These are phyloP conservation scores for Hymenoscyphus salicellus DNA, from an alignment of 2,329 filamentous ascomycete species.

Conservation along the genomic window DNA sequence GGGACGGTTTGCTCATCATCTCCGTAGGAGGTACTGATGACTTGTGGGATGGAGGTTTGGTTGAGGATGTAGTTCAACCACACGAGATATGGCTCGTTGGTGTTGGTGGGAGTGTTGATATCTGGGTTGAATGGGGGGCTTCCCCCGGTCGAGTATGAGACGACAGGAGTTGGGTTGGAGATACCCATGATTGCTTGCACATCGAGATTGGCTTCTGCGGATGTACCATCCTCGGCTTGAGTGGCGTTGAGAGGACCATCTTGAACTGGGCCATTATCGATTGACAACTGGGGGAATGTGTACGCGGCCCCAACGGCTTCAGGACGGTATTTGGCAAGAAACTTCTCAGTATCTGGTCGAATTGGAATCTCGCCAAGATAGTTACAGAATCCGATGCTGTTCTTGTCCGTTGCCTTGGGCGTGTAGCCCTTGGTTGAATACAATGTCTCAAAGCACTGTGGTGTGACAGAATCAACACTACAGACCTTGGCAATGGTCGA, in stretches of 20 bases:
- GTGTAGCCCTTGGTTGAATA: constrained; percentile 27
- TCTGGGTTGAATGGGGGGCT: constrained; percentile 52
- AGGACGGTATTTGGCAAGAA: constrained; percentile 22
- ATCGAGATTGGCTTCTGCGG: constrained; percentile 54
- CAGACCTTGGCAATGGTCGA: constrained; percentile 50
- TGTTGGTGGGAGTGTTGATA: constrained; percentile 23
- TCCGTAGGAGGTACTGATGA: constrained; percentile 57
- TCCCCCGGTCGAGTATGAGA: constrained; percentile 54
- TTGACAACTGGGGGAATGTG: constrained; percentile 4
- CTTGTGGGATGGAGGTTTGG: constrained; percentile 53
- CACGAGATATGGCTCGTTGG: constrained; percentile 55
- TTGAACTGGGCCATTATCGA: constrained; percentile 14
- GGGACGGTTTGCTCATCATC: constrained; percentile 51
- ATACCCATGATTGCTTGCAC: constrained; percentile 53
- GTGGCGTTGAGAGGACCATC: constrained; percentile 5
- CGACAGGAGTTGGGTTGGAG: constrained; percentile 51
- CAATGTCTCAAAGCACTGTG: constrained; percentile 26
- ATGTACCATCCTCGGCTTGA: constrained; percentile 16
- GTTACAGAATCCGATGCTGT: constrained; percentile 28
- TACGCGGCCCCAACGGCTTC: constrained; percentile 7
- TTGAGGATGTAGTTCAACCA: constrained; percentile 51
- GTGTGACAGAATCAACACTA: constrained; percentile 45
- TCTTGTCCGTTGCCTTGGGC: constrained; percentile 19
- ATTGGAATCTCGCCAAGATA: constrained; percentile 27
- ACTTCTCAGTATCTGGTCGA: constrained; percentile 23